Evolutionary conservation across 805 yeast genomes (phyloP), one percentile per base, ranked within the genome.

Genomic region (Wickerhamiella lipophila): DNA sequence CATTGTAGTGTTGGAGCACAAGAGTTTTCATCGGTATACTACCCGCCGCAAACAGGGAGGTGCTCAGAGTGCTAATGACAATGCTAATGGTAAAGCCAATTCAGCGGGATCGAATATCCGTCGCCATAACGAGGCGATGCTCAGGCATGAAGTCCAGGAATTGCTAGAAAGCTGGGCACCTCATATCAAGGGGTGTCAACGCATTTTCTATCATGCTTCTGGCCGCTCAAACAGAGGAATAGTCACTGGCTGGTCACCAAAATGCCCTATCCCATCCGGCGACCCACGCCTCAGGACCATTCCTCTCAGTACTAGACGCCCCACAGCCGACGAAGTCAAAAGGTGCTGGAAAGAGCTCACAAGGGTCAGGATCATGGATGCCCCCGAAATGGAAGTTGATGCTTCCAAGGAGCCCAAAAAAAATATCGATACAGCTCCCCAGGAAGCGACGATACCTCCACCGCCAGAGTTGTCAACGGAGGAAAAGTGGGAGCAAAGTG

Each of bases 31-130:
- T 63, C 72, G 97, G 55, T 92, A 92, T 60, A 92, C 98, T 2
- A 87, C 96, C 1, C 78, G 98, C 68, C 75, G 96, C 55, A 92
- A 92, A 60, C 98, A 92, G 64, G 98, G 98, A 70, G 98, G 98
- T 1, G 76, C 96, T 0, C 98, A 92, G 62, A 77, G 88, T 55
- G 88, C 96, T 1, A 81, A 77, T 64, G 98, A 92, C 64, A 85
- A 81, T 59, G 83, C 95, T 0, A 77, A 82, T 55, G 97, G 98
- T 3, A 89, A 88, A 62, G 97, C 97, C 6, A 86, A 86, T 53
- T 86, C 96, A 22, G 98, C 96, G 0, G 98, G 98, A 46, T 82
- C 96, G 1, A 77, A 78, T 48, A 71, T 92, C 42, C 78, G 98
- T 68, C 73, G 98, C 52, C 79, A 86, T 58, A 89, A 88, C 58